Conservation (phyloP, 208 protist species). For the Leishmania gerbilli region DNA sequence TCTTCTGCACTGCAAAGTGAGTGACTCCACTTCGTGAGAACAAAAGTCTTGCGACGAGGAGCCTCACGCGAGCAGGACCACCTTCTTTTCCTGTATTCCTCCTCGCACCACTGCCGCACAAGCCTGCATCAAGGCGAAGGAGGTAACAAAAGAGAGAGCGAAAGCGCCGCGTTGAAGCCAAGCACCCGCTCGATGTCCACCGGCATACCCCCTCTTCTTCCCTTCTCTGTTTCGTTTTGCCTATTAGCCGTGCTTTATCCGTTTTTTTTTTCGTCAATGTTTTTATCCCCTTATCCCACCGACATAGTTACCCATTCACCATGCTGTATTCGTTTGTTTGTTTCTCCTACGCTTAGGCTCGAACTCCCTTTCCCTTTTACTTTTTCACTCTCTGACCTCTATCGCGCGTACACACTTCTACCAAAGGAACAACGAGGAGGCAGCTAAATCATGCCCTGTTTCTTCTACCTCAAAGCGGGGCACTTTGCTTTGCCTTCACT, state of each 20-base stretch:
- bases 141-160: not conserved
- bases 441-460: not conserved
- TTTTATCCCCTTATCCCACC: not conserved
- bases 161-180: not conserved
- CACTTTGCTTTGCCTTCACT: not conserved
- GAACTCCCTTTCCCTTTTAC: not conserved
- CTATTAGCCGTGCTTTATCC: not conserved
- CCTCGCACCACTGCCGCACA: not conserved
- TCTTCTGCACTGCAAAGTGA: not conserved
- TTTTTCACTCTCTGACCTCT: not conserved
- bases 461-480: not conserved
- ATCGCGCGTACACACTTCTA: not conserved
- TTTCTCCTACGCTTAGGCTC: slow-evolving; percentile 9
- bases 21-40: slow-evolving; percentile 1
- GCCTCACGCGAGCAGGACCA: slow-evolving; percentile 1
- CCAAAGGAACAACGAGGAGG: not conserved
- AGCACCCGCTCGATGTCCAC: not conserved
- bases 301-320: slow-evolving; percentile 9
- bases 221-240: not conserved
- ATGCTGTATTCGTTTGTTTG: slow-evolving; percentile 6
- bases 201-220: not conserved
- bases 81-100: not conserved
- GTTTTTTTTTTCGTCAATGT: not conserved
- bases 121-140: not conserved
- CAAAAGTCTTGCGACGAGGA: slow-evolving; percentile 4